These are phyloP conservation scores for Pseudocercospora crystallina DNA, from an alignment of 2,329 filamentous ascomycete genomes.

Conservation along the genomic window DNA sequence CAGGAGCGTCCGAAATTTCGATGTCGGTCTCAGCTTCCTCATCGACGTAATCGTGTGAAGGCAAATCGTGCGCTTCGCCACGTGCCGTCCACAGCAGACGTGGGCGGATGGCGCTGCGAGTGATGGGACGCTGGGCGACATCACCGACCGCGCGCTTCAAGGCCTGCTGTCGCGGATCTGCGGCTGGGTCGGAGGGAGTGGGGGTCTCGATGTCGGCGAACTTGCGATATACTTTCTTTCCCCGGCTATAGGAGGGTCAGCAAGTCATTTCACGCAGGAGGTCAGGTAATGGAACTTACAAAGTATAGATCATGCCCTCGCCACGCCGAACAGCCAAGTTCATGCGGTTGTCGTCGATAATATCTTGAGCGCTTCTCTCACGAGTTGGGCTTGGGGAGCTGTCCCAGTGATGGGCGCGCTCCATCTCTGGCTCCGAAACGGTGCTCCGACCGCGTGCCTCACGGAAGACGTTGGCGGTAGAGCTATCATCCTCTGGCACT, in stretches of 20 bases:
- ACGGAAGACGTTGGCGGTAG: constrained; percentile 71
- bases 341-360: constrained; percentile 50
- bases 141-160: constrained; percentile 40
- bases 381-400: constrained; percentile 18
- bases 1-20: constrained; percentile 28
- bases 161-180: constrained; percentile 35
- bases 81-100: constrained; percentile 54
- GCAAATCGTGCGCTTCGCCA: constrained; percentile 44
- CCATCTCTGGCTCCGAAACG: constrained; percentile 38
- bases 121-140: constrained; percentile 52
- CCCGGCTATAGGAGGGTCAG: constrained; percentile 58
- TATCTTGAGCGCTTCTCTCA: constrained; percentile 58
- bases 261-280: constrained; percentile 17
- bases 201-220: constrained; percentile 48
- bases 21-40: constrained; percentile 58
- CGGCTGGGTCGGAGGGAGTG: constrained; percentile 25
- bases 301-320: constrained; percentile 73
- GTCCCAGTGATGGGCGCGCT: constrained; percentile 32
- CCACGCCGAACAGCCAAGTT: constrained; percentile 64
- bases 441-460: constrained; percentile 34
- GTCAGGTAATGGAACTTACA: constrained; percentile 59
- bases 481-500: constrained; percentile 66
- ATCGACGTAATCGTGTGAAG: constrained; percentile 55
- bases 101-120: constrained; percentile 69
- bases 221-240: constrained; percentile 74